Base-by-base conservation (phyloP, 164 flowering plant genomes). In the Platanus orientalis region DNA sequence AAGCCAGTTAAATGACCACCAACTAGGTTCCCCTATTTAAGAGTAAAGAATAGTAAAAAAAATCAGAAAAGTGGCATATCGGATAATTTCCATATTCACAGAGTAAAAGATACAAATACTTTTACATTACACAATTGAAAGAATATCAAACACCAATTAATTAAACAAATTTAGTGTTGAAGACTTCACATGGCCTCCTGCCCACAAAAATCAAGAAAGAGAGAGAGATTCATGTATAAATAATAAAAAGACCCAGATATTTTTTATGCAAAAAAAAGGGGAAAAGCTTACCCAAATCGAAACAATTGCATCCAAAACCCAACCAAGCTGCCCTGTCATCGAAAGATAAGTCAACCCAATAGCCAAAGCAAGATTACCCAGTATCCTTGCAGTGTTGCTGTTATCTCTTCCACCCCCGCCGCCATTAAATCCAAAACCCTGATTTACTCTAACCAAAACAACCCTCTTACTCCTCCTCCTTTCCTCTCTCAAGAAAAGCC, bases 281-380 rank as follows among this genome's bases (percentile, higher is more conserved):
- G n/a, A n/a, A n/a, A n/a, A n/a, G 64, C 51, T 65, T 80, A 90
- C 98, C 98, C 91, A 82, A 62, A 93, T 64, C 61, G 98, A 93
- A 62, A 93, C 88, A 78, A 93, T 80, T n/a, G 92, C 79, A 80
- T 93, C 98, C 68, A 93, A 70, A 69, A 93, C 30, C 96, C 91
- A 89, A 56, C 95, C 96, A 78, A 94, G 86, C 71, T 94, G 96
- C 23, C 92, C 96, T 57, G 84, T 90, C 80, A 87, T 32, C 19
- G 97, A 69, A 59, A 94, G 90, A 83, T 94, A 89, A 72, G 93
- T 79, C 69, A 90, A 75, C 2, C 84, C 88, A 80, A 87, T 61
- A 60, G 96, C 98, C 74, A 90, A 71, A 80, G 80, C 94, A 73
- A 90, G 72, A 82, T 93, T 90, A 10, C 87, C 89, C 83, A 90